Evolutionary conservation across 1,139 yeast species (phyloP), one percentile per base, ranked within the genome.

Genomic region (Blastobotrys arbuscula): DNA sequence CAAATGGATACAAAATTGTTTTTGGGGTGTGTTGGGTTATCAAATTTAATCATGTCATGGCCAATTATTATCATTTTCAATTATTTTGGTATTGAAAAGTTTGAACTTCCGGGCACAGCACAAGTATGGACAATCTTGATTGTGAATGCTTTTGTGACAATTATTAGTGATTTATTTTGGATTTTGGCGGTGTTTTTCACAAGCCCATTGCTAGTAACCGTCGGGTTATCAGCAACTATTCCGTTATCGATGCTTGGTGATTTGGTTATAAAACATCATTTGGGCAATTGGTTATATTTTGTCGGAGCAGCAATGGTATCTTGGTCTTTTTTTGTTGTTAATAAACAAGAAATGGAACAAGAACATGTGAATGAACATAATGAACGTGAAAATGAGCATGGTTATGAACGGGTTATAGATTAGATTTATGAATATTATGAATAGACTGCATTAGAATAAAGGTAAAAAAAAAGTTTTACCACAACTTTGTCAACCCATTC

Each of bases 221-320:
- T 92, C 8, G 98, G 98, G 0, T 73, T 92, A 40, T 84, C 96
- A 24, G 79, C 92, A 57, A 89, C 97, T 0, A 92, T 92, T 26
- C 98, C 98, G 0, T 75, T 92, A 51, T 96, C 97, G 0, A 85
- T 92, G 87, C 67, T 88, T 19, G 96, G 97, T 24, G 98, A 92
- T 62, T 76, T 89, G 70, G 52, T 87, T 3, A 70, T 89, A 55
- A 84, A 85, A 61, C 79, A 78, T 33, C 81, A 84, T 56, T 64
- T 70, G 35, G 75, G 86, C 56, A 76, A 85, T 37, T 57, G 74
- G 51, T 63, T 79, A 52, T 92, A 92, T 63, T 69, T 84, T 23
- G 61, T 83, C 39, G 97, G 97, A 1, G 97, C 98, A 0, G 62
- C 69, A 1, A 71, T 88, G 46, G 95, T 92, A 39, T 80, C 90